These are phyloP conservation scores for Heliocybe sulcata DNA, from an alignment of 1,284 basidiomycete genomes.

Conservation along the genomic window DNA sequence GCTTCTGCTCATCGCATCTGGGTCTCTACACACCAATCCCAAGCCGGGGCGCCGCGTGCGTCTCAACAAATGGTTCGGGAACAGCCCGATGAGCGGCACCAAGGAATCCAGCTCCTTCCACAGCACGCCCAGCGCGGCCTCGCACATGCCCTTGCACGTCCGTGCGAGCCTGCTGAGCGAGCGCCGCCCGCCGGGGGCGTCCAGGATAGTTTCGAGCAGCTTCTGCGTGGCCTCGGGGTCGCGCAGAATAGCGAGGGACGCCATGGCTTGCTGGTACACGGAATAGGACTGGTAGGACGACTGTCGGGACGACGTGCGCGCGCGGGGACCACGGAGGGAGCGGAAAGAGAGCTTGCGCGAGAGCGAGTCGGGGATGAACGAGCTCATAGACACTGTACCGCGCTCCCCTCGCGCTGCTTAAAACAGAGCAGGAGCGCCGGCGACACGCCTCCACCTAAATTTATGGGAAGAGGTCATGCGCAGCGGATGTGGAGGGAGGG, in stretches of 20 bases:
- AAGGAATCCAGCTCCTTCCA: slow-evolving; percentile 76
- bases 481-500: not conserved
- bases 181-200: slow-evolving; percentile 56
- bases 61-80: slow-evolving; percentile 59
- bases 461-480: not conserved
- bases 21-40: slow-evolving; percentile 52
- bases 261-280: slow-evolving; percentile 43
- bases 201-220: slow-evolving; percentile 62
- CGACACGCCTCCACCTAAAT: slow-evolving; percentile 1
- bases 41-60: slow-evolving; percentile 61
- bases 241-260: slow-evolving; percentile 42
- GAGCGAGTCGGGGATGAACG: not conserved
- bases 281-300: slow-evolving; percentile 32
- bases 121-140: slow-evolving; percentile 62
- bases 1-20: not conserved
- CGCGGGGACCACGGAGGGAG: slow-evolving; percentile 3
- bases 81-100: slow-evolving; percentile 60
- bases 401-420: not conserved
- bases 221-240: slow-evolving; percentile 56
- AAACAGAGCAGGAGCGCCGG: slow-evolving; percentile 1
- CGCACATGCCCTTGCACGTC: slow-evolving; percentile 63
- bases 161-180: slow-evolving; percentile 60
- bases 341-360: not conserved
- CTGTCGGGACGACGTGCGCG: slow-evolving; percentile 19
- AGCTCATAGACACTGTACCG: not conserved